Conservation (phyloP, 495 filamentous ascomycete species). For the Darksidea phi region DNA sequence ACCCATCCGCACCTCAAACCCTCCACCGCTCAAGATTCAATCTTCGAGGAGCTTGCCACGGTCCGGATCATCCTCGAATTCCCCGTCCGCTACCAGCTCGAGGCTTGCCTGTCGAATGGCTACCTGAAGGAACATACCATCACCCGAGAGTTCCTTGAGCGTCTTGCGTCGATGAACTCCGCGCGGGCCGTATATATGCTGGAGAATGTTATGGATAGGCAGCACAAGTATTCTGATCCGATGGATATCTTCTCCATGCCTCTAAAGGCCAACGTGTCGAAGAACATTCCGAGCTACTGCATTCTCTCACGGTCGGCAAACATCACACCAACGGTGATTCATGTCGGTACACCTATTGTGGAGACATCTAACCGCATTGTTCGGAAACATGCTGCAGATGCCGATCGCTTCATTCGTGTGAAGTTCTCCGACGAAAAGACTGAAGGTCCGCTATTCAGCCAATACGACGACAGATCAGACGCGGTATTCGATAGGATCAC, state of each 20-base stretch:
- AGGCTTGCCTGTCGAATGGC: slow-evolving; percentile 82
- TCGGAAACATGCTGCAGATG: slow-evolving; percentile 62
- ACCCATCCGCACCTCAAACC: slow-evolving; percentile 28
- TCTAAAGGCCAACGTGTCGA: slow-evolving; percentile 48
- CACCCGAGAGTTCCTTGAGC: slow-evolving; percentile 60
- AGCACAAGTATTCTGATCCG: slow-evolving; percentile 63
- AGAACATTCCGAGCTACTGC: slow-evolving; percentile 67
- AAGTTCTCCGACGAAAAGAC: slow-evolving; percentile 84
- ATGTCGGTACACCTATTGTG: slow-evolving; percentile 70
- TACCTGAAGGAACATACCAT: slow-evolving; percentile 79
- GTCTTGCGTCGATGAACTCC: slow-evolving; percentile 53
- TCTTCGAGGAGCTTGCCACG: slow-evolving; percentile 6
- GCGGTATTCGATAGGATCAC: slow-evolving; percentile 73
- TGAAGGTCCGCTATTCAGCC: slow-evolving; percentile 57
- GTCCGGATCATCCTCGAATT: slow-evolving; percentile 56
- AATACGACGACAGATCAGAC: slow-evolving; percentile 57
- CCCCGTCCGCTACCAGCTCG: slow-evolving; percentile 80
- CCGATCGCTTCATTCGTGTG: slow-evolving; percentile 87
- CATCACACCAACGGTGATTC: slow-evolving; percentile 79
- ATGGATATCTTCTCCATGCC: slow-evolving; percentile 67
- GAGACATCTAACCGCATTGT: slow-evolving; percentile 89
- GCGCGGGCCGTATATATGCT: slow-evolving; percentile 55
- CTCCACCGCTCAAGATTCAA: slow-evolving; percentile 41
- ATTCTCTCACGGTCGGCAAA: slow-evolving; percentile 70
- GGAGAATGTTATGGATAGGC: slow-evolving; percentile 61